phyloP scores from a whole-genome alignment of 352 stramenopile genomes.

The Pythium angustatum region DNA sequence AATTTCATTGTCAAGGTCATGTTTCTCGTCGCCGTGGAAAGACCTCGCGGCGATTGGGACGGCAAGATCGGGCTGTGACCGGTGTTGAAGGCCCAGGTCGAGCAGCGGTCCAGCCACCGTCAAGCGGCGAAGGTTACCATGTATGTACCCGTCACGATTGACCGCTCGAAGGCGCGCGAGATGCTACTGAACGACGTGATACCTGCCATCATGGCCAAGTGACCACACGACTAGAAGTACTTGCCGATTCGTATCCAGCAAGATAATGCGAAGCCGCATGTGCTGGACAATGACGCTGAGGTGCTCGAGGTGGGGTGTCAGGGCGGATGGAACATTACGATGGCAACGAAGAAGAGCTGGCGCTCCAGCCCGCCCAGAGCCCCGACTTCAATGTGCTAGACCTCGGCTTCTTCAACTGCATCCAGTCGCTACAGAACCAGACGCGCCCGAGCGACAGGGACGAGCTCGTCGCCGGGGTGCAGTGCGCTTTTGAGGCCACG shows the following conservation, averaged over 20 bases:
- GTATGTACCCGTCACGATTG: not conserved
- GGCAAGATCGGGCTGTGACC: conserved; percentile 20
- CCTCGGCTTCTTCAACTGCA: conserved; percentile 18
- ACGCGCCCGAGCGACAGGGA: not conserved
- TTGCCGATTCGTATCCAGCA: conserved; percentile 18
- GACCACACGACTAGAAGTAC: conserved; percentile 1
- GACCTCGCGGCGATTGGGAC: conserved; percentile 12
- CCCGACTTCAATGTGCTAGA: conserved; percentile 26
- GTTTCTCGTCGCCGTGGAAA: conserved; percentile 9
- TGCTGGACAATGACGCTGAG: not conserved
- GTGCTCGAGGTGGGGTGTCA: no score
- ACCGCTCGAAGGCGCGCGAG: not conserved
- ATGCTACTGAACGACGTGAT: conserved; percentile 10
- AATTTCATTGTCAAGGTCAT: conserved; percentile 11
- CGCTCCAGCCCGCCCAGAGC: conserved; percentile 17
- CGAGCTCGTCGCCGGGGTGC: not conserved
- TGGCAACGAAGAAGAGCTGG: no score
- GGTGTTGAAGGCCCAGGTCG: not conserved
- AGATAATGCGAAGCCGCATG: conserved; percentile 22
- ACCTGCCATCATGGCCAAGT: conserved; percentile 22
- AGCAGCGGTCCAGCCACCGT: not conserved
- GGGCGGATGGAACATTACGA: not conserved
- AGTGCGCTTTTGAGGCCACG: not conserved
- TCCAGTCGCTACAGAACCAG: conserved; percentile 21
- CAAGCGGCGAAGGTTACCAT: not conserved